These are phyloP conservation scores for Botrytis cinerea DNA, from an alignment of 2,329 filamentous ascomycete genomes.

Conservation along the genomic window DNA sequence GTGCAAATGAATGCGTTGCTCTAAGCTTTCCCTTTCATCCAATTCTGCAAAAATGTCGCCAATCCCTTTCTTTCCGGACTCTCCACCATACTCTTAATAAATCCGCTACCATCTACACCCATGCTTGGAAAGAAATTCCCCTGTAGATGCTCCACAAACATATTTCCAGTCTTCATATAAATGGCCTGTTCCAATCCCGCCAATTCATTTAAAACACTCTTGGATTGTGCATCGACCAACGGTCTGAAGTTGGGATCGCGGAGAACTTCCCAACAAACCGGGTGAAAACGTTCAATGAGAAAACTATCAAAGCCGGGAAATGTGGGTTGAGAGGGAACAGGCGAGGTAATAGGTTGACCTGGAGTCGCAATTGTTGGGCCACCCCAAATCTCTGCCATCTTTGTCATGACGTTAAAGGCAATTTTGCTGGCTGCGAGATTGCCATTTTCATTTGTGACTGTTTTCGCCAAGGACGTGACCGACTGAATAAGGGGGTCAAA, in stretches of 20 bases:
- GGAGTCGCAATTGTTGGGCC: slow-evolving; percentile 73
- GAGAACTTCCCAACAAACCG: slow-evolving; percentile 86
- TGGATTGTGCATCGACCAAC: slow-evolving; percentile 79
- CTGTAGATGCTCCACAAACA: slow-evolving; percentile 72
- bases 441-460: slow-evolving; percentile 61
- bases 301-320: slow-evolving; percentile 92
- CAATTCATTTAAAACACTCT: slow-evolving; percentile 85
- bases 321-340: slow-evolving; percentile 53
- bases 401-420: slow-evolving; percentile 78
- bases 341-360: slow-evolving; percentile 52
- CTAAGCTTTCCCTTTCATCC: slow-evolving; percentile 49
- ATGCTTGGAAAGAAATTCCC: slow-evolving; percentile 63
- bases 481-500: slow-evolving; percentile 88
- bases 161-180: slow-evolving; percentile 83
- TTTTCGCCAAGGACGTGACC: slow-evolving; percentile 80
- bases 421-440: slow-evolving; percentile 64
- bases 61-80: slow-evolving; percentile 62
- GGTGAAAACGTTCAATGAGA: slow-evolving; percentile 85
- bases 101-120: slow-evolving; percentile 63
- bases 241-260: slow-evolving; percentile 77
- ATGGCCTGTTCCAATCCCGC: slow-evolving; percentile 85
- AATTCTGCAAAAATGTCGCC: slow-evolving; percentile 62
- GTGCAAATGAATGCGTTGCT: background rate
- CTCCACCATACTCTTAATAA: slow-evolving; percentile 59
- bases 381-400: slow-evolving; percentile 88